Conservation (phyloP, 768 basidiomycete genomes). For the Leucosporidium creatinivorum region DNA sequence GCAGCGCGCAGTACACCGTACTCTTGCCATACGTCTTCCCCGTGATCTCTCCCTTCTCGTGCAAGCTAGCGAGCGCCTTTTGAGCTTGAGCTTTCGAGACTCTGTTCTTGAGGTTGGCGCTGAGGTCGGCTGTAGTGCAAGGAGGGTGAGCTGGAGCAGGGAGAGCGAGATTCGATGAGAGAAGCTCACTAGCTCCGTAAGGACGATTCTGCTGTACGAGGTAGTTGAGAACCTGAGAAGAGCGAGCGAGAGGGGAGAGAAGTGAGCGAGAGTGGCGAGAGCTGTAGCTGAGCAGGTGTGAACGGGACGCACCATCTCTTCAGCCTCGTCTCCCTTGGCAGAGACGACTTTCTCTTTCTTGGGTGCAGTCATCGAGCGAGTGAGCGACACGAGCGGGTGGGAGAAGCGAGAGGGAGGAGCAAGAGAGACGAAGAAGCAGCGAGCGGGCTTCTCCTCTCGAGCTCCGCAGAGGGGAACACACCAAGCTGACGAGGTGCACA, state of each 20-base stretch:
- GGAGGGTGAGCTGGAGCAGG: background rate
- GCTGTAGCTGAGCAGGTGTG: too few species aligned
- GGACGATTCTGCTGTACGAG: background rate
- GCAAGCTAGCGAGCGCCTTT: background rate
- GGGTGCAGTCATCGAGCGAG: background rate
- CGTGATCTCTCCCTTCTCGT: constrained; percentile 3
- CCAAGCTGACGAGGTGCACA: too few species aligned
- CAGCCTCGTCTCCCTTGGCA: background rate
- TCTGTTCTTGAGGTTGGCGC: background rate
- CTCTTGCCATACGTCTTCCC: background rate
- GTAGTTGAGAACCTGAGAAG: background rate
- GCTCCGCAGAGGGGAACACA: too few species aligned
- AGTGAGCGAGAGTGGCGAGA: background rate
- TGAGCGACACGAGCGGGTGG: too few species aligned
- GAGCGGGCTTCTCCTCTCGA: too few species aligned
- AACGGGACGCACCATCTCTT: background rate
- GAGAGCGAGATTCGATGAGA: background rate
- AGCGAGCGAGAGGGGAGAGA: background rate
- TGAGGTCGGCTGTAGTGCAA: background rate
- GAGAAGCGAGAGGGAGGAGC: too few species aligned
- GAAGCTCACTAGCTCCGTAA: background rate
- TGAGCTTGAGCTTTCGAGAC: background rate
- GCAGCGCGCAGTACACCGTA: background rate
- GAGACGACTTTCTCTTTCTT: constrained; percentile 4
- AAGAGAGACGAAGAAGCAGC: too few species aligned